Evolutionary conservation across 371 early-diverging fungal species (phyloP).

Genomic region (Apophysomyces ossiformis): DNA sequence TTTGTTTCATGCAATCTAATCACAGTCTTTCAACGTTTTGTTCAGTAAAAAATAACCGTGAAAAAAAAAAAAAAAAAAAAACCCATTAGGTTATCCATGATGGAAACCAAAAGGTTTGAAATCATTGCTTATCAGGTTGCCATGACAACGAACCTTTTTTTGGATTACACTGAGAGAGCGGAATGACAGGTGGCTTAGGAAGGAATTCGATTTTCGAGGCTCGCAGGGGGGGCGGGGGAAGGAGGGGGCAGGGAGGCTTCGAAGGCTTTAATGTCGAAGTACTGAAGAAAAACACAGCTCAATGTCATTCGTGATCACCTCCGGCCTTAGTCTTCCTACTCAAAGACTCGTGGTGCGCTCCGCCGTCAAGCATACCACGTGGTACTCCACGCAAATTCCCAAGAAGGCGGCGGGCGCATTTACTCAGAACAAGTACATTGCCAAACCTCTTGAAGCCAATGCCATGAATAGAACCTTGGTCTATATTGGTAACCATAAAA

Average conservation of each 20-base stretch:
- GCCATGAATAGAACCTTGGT: slow-evolving; percentile 44
- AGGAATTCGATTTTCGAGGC: too few species aligned
- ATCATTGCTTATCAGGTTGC: too few species aligned
- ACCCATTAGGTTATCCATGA: too few species aligned
- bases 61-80: too few species aligned
- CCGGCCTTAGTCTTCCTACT: background rate
- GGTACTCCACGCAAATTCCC: slow-evolving; percentile 18
- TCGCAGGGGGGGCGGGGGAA: too few species aligned
- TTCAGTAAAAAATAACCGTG: too few species aligned
- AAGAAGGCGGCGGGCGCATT: slow-evolving; percentile 34
- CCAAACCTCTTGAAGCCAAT: slow-evolving; percentile 12
- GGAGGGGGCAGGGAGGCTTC: background rate
- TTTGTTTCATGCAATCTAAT: too few species aligned
- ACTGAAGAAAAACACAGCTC: background rate
- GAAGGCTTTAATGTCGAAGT: background rate
- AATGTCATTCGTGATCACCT: background rate
- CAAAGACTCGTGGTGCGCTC: slow-evolving; percentile 4
- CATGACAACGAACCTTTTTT: too few species aligned
- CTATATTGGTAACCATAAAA: slow-evolving; percentile 40
- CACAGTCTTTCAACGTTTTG: too few species aligned
- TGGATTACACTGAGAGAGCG: too few species aligned
- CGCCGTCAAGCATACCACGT: slow-evolving; percentile 4
- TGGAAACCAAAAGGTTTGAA: too few species aligned
- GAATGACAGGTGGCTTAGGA: too few species aligned
- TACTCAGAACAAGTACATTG: slow-evolving; percentile 30